Percentiles rank a stretch among this genome's conserved stretches.
These are phyloP conservation scores for Trichoderma breve DNA, from an alignment of 2,329 filamentous ascomycete species.

Conservation along the genomic window DNA sequence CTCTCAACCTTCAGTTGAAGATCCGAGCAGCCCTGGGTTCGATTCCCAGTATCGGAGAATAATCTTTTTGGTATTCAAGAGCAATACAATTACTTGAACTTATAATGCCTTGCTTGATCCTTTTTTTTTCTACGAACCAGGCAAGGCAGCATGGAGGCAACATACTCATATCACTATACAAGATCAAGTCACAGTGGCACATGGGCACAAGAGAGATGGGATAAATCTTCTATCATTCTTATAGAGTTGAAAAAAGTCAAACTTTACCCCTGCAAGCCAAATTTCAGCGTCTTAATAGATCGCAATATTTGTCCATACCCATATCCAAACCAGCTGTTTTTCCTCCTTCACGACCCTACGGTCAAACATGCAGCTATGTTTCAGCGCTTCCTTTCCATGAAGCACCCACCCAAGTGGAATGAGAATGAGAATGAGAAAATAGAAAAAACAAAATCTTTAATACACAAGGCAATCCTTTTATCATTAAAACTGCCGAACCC, in stretches of 20 bases:
- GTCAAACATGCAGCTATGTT: background rate
- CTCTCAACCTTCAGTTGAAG: conserved; percentile 29
- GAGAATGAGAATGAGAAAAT: background rate
- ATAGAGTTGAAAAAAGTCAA: conserved; percentile 11
- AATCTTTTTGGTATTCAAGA: background rate
- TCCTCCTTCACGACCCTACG: background rate
- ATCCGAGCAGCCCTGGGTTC: conserved; percentile 37
- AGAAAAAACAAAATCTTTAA: conserved; percentile 15
- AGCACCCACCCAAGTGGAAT: background rate
- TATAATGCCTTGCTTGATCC: background rate
- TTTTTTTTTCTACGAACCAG: background rate
- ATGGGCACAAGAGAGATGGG: background rate
- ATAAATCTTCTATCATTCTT: conserved; percentile 19
- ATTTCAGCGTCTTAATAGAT: background rate
- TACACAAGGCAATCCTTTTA: conserved; percentile 16
- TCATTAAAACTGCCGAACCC: conserved; percentile 12
- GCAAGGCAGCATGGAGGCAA: background rate
- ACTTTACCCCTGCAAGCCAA: conserved; percentile 5
- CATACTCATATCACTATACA: background rate
- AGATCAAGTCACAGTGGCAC: background rate
- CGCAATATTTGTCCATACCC: background rate
- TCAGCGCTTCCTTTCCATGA: background rate
- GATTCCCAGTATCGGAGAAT: conserved; percentile 36
- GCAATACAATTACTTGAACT: accelerated
- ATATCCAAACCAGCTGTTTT: conserved; percentile 1